Evolutionary conservation across 257 asterid species (phyloP).

Genomic region (Salvia miltiorrhiza): DNA sequence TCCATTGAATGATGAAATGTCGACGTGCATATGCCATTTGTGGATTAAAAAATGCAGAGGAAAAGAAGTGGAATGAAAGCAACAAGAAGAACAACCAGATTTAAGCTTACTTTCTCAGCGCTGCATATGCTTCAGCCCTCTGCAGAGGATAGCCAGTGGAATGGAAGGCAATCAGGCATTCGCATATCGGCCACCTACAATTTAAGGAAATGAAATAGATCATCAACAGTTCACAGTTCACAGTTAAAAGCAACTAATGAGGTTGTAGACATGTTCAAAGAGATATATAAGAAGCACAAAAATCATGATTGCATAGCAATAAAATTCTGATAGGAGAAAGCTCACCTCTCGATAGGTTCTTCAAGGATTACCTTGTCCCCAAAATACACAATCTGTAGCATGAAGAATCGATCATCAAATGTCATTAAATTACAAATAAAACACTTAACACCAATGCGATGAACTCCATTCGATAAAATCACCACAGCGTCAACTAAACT

Average conservation of each 20-base stretch:
- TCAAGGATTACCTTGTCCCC: conserved; percentile 88
- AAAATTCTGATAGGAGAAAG: conserved; percentile 4
- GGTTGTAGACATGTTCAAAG: background rate
- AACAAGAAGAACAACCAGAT: conserved; percentile 6
- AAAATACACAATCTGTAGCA: conserved; percentile 70
- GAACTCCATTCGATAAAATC: background rate
- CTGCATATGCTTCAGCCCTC: conserved; percentile 94
- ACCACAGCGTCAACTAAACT: background rate
- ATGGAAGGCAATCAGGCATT: conserved; percentile 86
- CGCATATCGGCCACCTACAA: conserved; percentile 95
- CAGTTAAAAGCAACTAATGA: background rate
- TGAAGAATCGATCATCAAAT: conserved; percentile 6
- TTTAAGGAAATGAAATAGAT: background rate
- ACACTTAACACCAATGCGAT: background rate
- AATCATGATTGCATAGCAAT: background rate
- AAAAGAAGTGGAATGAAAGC: background rate
- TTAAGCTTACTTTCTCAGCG: conserved; percentile 72
- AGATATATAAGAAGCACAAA: background rate
- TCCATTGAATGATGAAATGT: background rate
- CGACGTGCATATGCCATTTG: conserved; percentile 3
- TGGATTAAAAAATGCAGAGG: background rate
- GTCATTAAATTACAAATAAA: background rate
- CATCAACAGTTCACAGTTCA: conserved; percentile 9
- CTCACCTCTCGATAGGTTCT: conserved; percentile 86
- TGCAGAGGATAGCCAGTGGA: conserved; percentile 83